Evolutionary conservation across 208 protist species (phyloP).

Genomic region (Leishmania major): DNA sequence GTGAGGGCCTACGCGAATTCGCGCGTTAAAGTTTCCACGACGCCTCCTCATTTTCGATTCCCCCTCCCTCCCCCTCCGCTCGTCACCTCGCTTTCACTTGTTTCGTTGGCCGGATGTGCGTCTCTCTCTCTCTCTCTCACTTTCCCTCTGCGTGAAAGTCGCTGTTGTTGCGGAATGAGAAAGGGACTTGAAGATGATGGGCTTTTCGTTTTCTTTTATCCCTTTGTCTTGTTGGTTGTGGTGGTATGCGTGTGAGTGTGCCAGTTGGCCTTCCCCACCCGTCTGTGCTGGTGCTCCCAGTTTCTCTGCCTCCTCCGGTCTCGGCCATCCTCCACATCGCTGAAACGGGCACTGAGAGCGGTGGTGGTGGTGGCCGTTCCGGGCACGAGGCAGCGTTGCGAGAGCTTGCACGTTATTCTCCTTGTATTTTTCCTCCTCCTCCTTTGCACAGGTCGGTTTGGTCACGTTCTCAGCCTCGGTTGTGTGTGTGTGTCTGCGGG

Average conservation of each 20-base stretch:
- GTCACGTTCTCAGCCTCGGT: background rate
- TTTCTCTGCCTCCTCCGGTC: background rate
- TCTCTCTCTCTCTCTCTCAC: background rate
- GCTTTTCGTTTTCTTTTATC: background rate
- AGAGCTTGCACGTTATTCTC: background rate
- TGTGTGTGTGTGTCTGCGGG: background rate
- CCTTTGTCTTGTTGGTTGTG: background rate
- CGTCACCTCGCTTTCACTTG: background rate
- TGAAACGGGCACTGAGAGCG: background rate
- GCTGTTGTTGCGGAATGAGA: too few relatives aligned
- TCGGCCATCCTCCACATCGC: background rate
- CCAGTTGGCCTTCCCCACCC: background rate
- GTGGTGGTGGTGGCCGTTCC: background rate
- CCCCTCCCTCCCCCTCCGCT: background rate
- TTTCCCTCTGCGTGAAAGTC: background rate
- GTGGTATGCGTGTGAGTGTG: background rate
- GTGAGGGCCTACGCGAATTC: background rate
- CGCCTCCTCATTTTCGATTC: background rate
- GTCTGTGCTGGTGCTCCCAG: too few relatives aligned
- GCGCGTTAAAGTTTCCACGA: background rate
- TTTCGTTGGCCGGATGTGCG: background rate
- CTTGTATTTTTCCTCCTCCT: background rate
- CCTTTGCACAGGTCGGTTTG: background rate
- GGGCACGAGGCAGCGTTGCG: background rate
- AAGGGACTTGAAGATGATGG: background rate